These are phyloP conservation scores for Mycena sanguinolenta DNA, from an alignment of 768 basidiomycete genomes.

Conservation along the genomic window DNA sequence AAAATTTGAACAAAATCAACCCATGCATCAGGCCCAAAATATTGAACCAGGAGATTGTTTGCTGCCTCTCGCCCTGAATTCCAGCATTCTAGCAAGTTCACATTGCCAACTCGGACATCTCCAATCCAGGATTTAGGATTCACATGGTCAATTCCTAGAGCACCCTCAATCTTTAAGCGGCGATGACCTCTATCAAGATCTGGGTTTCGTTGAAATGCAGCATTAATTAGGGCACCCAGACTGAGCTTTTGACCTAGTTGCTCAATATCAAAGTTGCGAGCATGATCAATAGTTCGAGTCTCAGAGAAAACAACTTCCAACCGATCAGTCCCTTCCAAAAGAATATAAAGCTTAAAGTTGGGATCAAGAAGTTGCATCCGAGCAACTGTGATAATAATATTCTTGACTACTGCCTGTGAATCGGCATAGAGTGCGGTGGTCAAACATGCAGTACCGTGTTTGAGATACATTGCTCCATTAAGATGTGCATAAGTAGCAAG, in stretches of 20 bases:
- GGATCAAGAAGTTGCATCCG: neutral
- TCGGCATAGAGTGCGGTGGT: neutral
- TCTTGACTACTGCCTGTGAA: neutral
- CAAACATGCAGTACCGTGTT: neutral
- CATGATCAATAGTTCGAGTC: neutral
- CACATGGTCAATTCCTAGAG: too few relatives aligned
- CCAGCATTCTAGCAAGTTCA: too few relatives aligned
- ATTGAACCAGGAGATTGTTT: too few relatives aligned
- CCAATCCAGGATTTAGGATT: too few relatives aligned
- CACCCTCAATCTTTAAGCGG: too few relatives aligned
- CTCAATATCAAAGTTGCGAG: neutral
- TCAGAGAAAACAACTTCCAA: neutral
- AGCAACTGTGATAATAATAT: neutral
- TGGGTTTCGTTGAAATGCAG: neutral
- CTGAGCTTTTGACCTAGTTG: neutral
- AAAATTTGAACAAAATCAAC: too few relatives aligned
- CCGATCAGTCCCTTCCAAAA: neutral
- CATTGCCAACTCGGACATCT: too few relatives aligned
- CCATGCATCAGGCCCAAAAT: too few relatives aligned
- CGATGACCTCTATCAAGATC: too few relatives aligned
- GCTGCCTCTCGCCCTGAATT: too few relatives aligned
- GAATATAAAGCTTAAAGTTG: neutral
- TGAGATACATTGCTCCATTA: neutral
- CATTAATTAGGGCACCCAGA: neutral
- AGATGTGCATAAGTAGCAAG: constrained; percentile 10